These are phyloP conservation scores for Antrodiella citrinella DNA, from an alignment of 768 basidiomycete genomes.

Conservation along the genomic window DNA sequence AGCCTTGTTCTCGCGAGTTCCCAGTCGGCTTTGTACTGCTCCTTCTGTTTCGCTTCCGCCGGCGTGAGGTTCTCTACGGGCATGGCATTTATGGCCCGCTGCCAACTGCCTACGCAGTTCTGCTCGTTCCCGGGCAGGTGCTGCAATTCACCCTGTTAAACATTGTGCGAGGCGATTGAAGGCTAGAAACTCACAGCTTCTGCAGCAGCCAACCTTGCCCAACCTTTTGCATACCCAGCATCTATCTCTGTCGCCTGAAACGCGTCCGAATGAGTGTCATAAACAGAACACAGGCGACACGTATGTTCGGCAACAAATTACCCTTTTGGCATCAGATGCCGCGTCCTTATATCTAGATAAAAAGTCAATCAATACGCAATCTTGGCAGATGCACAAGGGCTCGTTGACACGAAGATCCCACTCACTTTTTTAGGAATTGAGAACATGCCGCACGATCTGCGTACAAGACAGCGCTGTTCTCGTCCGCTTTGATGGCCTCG, in stretches of 20 bases:
- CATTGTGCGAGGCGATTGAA: background rate
- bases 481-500: slow-evolving; percentile 32
- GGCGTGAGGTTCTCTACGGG: background rate
- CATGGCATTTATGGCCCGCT: background rate
- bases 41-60: background rate
- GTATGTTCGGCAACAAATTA: too few species aligned
- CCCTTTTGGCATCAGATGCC: too few species aligned
- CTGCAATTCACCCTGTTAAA: background rate
- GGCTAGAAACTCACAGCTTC: background rate
- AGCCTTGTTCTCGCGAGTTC: background rate
- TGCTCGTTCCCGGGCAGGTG: background rate
- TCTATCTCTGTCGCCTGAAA: slow-evolving; percentile 31
- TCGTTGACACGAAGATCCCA: slow-evolving; percentile 16
- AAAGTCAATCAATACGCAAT: too few species aligned
- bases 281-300: too few species aligned
- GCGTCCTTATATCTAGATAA: too few species aligned
- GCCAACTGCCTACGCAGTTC: background rate
- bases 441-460: slow-evolving; percentile 38
- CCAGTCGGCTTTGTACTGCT: background rate
- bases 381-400: background rate
- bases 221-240: slow-evolving; percentile 34
- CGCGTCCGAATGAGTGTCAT: too few species aligned
- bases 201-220: slow-evolving; percentile 31
- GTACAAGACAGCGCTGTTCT: slow-evolving; percentile 32
- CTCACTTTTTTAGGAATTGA: slow-evolving; percentile 28